Evolutionary conservation across 202 grass and related monocot species (phyloP).

Genomic region (Sporobolus alterniflorus): DNA sequence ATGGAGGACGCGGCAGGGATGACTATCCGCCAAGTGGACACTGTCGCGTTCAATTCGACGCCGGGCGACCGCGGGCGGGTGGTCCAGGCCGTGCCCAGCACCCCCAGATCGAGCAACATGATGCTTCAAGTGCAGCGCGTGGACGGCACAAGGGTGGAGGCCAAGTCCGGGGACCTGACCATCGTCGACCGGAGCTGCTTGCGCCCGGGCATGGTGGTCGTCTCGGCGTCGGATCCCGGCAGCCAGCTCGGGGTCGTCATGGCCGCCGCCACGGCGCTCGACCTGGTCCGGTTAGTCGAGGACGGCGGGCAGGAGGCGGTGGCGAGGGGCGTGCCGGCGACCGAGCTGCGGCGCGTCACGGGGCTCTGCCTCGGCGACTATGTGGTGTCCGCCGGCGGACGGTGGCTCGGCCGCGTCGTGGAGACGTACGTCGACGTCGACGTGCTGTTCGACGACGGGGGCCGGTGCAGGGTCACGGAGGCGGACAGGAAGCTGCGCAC

Average conservation of each 20-base stretch:
- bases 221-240: neutral
- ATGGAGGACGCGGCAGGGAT: too few species aligned
- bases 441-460: too few species aligned
- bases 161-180: neutral
- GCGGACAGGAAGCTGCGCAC: neutral
- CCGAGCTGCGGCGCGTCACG: neutral
- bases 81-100: too few species aligned
- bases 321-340: neutral
- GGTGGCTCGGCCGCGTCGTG: neutral
- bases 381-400: neutral
- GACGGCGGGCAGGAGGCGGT: neutral
- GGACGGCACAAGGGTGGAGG: too few species aligned
- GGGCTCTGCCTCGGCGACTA: neutral
- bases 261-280: neutral
- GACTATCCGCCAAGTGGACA: too few species aligned
- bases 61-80: too few species aligned
- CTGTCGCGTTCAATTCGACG: too few species aligned
- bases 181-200: neutral
- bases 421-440: neutral
- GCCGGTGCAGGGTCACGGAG: neutral
- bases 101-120: too few species aligned
- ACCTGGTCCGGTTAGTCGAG: neutral
- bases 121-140: too few species aligned
- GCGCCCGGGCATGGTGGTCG: neutral
- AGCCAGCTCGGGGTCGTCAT: constrained; percentile 1